Percentiles rank a stretch among this genome's conserved stretches.
These are phyloP conservation scores for Bertia moriformis DNA, from an alignment of 2,329 filamentous ascomycete genomes.

Conservation along the genomic window DNA sequence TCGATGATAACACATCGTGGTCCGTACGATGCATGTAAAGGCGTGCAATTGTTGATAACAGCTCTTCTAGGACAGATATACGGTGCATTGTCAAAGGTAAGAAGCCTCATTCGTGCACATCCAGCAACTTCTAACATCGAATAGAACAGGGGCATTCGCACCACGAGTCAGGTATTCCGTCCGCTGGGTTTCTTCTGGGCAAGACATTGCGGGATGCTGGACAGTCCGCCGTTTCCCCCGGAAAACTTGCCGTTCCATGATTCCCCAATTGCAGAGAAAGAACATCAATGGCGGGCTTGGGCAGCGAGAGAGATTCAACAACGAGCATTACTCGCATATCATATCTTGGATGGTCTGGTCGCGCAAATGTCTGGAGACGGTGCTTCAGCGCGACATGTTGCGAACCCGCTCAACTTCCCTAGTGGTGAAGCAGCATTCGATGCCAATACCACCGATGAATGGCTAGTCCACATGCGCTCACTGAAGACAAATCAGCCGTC, in stretches of 20 bases:
- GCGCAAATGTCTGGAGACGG: conserved; percentile 24
- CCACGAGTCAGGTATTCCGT: conserved; percentile 25
- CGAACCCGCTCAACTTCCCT: conserved; percentile 22
- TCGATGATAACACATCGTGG: conserved; percentile 23
- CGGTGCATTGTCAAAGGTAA: conserved; percentile 21
- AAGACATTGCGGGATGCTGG: conserved; percentile 25
- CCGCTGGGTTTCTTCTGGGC: conserved; percentile 27
- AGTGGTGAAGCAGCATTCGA: conserved; percentile 23
- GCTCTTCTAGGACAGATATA: conserved; percentile 26
- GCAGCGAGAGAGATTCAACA: conserved; percentile 25
- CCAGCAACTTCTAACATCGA: background rate
- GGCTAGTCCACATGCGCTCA: conserved; percentile 18
- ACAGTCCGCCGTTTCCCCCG: conserved; percentile 15
- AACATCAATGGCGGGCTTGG: conserved; percentile 24
- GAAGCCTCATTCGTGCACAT: background rate
- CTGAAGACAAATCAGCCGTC: conserved; percentile 15
- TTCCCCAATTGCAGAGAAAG: conserved; percentile 17
- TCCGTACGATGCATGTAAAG: conserved; percentile 23
- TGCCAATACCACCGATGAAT: conserved; percentile 21
- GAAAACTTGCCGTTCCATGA: conserved; percentile 16
- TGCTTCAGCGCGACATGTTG: conserved; percentile 23
- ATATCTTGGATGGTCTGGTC: conserved; percentile 26
- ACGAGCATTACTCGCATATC: conserved; percentile 24
- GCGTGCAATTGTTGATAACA: conserved; percentile 25
- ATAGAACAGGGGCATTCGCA: conserved; percentile 22